Conservation (phyloP, 163 green algal genomes). For the Chlamydomonas reinhardtii region DNA sequence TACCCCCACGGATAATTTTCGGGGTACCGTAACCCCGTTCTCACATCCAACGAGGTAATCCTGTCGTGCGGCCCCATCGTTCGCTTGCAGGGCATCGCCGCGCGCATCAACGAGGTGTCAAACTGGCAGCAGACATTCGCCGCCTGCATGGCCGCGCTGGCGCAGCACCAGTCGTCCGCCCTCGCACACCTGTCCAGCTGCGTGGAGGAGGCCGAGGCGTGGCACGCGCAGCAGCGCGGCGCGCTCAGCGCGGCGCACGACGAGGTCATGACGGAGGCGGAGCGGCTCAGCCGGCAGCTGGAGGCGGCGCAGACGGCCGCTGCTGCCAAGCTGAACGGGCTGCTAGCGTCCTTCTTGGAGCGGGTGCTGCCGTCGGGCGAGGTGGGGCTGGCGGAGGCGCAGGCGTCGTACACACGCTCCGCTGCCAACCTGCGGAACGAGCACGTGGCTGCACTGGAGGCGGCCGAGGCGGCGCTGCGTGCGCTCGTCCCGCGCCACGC, state of each 20-base stretch:
- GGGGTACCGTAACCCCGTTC: too few species aligned
- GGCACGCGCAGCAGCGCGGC: conserved; percentile 27
- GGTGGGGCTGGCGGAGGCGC: conserved; percentile 39
- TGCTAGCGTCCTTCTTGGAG: conserved; percentile 41
- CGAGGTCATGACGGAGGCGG: conserved; percentile 5
- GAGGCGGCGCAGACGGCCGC: conserved; percentile 8
- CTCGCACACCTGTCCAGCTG: conserved; percentile 29
- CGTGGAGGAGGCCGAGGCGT: conserved; percentile 47
- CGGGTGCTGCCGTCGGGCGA: conserved; percentile 34
- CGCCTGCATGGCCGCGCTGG: conserved; percentile 42
- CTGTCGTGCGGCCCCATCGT: too few species aligned
- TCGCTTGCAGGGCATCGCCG: background rate
- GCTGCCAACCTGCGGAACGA: conserved; percentile 26
- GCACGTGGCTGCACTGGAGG: conserved; percentile 35
- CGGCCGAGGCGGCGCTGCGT: background rate
- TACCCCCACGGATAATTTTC: too few species aligned
- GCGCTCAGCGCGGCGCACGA: background rate
- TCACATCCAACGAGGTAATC: too few species aligned
- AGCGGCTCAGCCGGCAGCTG: conserved; percentile 23
- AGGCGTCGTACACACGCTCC: conserved; percentile 31
- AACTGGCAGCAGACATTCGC: conserved; percentile 39
- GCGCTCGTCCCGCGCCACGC: conserved; percentile 38
- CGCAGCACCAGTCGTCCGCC: conserved; percentile 38
- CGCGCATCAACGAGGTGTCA: conserved; percentile 5
- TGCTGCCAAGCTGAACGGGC: conserved; percentile 6